Conservation (phyloP, 371 early-diverging fungal species). For the Mycotypha africana region DNA sequence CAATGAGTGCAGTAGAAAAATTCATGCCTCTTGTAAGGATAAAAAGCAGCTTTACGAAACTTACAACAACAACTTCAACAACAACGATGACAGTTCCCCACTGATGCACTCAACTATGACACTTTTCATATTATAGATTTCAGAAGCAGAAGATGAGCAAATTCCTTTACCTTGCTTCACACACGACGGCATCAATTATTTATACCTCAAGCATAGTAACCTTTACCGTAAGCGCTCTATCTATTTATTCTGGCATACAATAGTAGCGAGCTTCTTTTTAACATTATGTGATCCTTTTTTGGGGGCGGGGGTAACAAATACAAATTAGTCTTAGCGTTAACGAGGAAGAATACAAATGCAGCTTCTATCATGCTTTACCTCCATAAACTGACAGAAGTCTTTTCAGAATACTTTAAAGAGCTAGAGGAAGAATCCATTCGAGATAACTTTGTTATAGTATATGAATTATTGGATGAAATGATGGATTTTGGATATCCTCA, state of each 20-base stretch:
- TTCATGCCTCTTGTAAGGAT: slow-evolving; percentile 87
- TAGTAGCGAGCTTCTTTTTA: too few relatives aligned
- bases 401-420: slow-evolving; percentile 96
- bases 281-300: background rate
- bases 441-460: slow-evolving; percentile 91
- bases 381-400: slow-evolving; percentile 89
- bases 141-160: slow-evolving; percentile 92
- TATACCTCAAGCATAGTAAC: slow-evolving; percentile 93
- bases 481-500: slow-evolving; percentile 99
- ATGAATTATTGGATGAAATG: slow-evolving; percentile 98
- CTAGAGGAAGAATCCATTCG: slow-evolving; percentile 97
- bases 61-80: slow-evolving; percentile 21
- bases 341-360: slow-evolving; percentile 96
- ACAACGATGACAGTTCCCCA: too few relatives aligned
- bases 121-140: slow-evolving; percentile 14
- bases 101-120: too few relatives aligned
- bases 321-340: slow-evolving; percentile 82
- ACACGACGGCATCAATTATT: slow-evolving; percentile 91
- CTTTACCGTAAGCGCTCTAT: slow-evolving; percentile 77
- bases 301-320: background rate
- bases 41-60: slow-evolving; percentile 27
- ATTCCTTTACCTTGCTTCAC: slow-evolving; percentile 87
- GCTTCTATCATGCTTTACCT: slow-evolving; percentile 92
- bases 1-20: slow-evolving; percentile 92
- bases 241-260: background rate